Base-by-base conservation (phyloP, 169 alveolate species). In the Plasmodium coatneyi region DNA sequence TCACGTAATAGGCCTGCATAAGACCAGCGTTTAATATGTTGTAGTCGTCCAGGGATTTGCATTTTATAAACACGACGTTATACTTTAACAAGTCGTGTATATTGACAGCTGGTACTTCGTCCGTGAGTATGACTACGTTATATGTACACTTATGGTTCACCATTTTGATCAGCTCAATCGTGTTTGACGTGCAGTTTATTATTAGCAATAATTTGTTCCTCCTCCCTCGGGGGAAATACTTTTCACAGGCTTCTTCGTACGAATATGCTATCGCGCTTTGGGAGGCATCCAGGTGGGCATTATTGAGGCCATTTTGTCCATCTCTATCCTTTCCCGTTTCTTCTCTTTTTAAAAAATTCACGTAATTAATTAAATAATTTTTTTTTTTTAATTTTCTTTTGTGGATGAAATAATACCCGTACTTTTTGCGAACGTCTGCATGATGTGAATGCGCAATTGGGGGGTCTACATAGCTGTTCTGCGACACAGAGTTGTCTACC, bases 1-100 rank as follows among this genome's bases (percentile, higher is more conserved):
- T 60, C 49, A 87, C 49, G 49, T 79, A 87, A 14, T 87, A 79
- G 30, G 93, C 93, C 36, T 87, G 30, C 28, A 87, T 39, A 70
- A 87, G 71, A 14, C 93, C 93, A 41, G 93, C 86, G 72, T 87
- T 87, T 79, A 87, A 30, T 79, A 87, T 78, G 43, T 39, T 87
- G 71, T 87, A 87, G 30, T 87, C 93, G 81, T 87, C 93, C 60
- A 87, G 41, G 60, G 66, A 56, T 49, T 87, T 79, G 71, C 87
- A 87, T 87, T 87, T 87, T 87, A 87, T 87, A 66, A 87, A 87
- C 7, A 60, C 93, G 49, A 79, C 71, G 71, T 87, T 78, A 71
- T 87, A 87, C 81, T 54, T 87, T 28, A 49, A 25, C 19, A 79
- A 60, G 30, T 84, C 92, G 25, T 22, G 4, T 30, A 87, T 79